Evolutionary conservation across 2,329 filamentous ascomycete genomes (phyloP).

Genomic region (Aspergillus floridensis): DNA sequence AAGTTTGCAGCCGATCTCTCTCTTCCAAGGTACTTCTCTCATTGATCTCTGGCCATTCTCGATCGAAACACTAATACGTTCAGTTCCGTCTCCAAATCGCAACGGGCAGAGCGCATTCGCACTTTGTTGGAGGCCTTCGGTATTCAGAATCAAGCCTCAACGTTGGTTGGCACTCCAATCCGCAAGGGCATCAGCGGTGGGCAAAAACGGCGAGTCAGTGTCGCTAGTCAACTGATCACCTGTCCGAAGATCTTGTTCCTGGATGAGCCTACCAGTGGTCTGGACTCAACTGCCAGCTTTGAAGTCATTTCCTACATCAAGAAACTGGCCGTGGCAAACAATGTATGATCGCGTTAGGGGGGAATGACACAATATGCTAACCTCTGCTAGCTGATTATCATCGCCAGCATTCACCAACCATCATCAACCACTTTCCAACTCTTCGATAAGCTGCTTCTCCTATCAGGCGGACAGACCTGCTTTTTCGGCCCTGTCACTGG

Average conservation of each 20-base stretch:
- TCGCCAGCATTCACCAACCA: constrained; percentile 83
- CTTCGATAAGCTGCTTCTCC: constrained; percentile 74
- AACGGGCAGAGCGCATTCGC: constrained; percentile 63
- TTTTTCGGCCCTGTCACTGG: constrained; percentile 66
- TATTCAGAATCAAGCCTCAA: constrained; percentile 65
- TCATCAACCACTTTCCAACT: constrained; percentile 75
- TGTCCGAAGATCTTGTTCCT: constrained; percentile 77
- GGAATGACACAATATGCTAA: constrained; percentile 8
- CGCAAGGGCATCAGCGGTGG: constrained; percentile 81
- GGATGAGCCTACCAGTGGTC: constrained; percentile 78
- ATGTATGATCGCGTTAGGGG: constrained; percentile 41
- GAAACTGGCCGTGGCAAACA: constrained; percentile 63
- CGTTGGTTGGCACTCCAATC: constrained; percentile 76
- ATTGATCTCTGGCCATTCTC: not conserved
- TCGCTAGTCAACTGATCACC: constrained; percentile 79
- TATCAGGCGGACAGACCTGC: constrained; percentile 68
- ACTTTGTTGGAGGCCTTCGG: constrained; percentile 70
- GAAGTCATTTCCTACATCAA: constrained; percentile 75
- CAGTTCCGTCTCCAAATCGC: constrained; percentile 53
- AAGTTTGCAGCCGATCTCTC: constrained; percentile 71
- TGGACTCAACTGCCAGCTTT: constrained; percentile 73
- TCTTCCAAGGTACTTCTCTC: constrained; percentile 50
- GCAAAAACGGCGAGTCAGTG: constrained; percentile 76
- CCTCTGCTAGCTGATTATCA: constrained; percentile 61
- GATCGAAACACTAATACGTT: constrained; percentile 6